Evolutionary conservation across 192 early-diverging fungal genomes (phyloP), one percentile per base, ranked within the genome.

Genomic region (Backusella psychrophila): DNA sequence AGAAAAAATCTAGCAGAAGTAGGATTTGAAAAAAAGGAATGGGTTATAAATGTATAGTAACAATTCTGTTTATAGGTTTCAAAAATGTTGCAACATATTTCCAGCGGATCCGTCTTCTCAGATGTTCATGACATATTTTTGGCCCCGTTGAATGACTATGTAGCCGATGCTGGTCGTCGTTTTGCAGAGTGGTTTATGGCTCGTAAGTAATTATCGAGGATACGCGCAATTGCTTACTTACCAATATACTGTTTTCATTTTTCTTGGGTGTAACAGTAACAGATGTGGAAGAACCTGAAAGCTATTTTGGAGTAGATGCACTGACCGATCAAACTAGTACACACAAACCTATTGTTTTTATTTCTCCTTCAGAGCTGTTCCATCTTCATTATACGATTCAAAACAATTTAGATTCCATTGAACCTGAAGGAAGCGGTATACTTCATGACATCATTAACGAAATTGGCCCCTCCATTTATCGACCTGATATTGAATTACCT

Each of bases 1-100:
- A 92, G 97, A 81, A 97, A 97, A 86, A 99, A 99, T 82, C 85
- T 99, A 75, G 97, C 96, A 0, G 96, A 98, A 78, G 88, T 87
- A 72, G 26, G 15, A 26, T 31, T 2, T 21, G 21, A 35, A 35
- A 7, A 21, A 69, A 19, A 26, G 19, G 5, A 19, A 19, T 19
- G 19, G 8, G 42, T 21, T 38, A 39, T 69, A 12, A n/a, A 69
- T 17, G 19, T 31, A 31, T 19, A 12, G 23, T 46, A 75, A 66
- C 44, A 17, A 19, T 42, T 34, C 42, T 42, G 8, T 35, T 17
- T 59, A 49, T 49, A 77, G 76, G 53, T 79, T 31, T 93, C 96
- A 66, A 98, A 98, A 85, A 96, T 94, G 89, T 86, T 98, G 5
- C 95, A 98, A 74, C 92, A 97, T 79, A 95, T 99, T 56, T 94